These are phyloP conservation scores for Eremothecium cymbalariae DNA, from an alignment of 1,139 yeast genomes.

Conservation along the genomic window DNA sequence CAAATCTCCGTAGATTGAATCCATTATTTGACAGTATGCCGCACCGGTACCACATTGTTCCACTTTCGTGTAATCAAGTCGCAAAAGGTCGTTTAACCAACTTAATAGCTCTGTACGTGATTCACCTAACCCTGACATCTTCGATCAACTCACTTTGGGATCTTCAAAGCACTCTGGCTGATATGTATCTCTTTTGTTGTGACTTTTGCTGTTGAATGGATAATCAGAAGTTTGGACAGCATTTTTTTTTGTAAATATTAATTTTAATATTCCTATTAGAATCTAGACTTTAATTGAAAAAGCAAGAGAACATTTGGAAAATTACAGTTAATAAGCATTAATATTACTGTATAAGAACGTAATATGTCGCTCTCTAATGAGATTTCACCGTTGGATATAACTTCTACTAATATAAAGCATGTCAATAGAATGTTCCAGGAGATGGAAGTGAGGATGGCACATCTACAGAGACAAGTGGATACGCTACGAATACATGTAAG, in stretches of 20 bases:
- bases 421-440: constrained; percentile 4
- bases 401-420: constrained; percentile 1
- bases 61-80: constrained; percentile 60
- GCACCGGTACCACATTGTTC: constrained; percentile 97
- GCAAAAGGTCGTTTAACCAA: constrained; percentile 74
- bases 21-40: constrained; percentile 86
- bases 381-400: constrained; percentile 4
- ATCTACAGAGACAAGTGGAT: constrained; percentile 8
- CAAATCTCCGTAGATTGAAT: constrained; percentile 71
- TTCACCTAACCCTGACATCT: constrained; percentile 45
- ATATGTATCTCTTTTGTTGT: no score
- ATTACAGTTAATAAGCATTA: no score
- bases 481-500: constrained; percentile 3
- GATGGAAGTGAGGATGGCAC: constrained; percentile 7
- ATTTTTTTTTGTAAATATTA: background rate
- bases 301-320: no score
- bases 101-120: constrained; percentile 74
- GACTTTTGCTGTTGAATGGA: no score
- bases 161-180: background rate
- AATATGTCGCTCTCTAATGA: constrained; percentile 4
- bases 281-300: background rate
- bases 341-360: no score
- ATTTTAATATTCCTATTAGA: background rate
- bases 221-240: background rate
- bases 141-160: background rate